These are phyloP conservation scores for Aspergillus biplanus DNA, from an alignment of 495 filamentous ascomycete species.

Conservation along the genomic window DNA sequence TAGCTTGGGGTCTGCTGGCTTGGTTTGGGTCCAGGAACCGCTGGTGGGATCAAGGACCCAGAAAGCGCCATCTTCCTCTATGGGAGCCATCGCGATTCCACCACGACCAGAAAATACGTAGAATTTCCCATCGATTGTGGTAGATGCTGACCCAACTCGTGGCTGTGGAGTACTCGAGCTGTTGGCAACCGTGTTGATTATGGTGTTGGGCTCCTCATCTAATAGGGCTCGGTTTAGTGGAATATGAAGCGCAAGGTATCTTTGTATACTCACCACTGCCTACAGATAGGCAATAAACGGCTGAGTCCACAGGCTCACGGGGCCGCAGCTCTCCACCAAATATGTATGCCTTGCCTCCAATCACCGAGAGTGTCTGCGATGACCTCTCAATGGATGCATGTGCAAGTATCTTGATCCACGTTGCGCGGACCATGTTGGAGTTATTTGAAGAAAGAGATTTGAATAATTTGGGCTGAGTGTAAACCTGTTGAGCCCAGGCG, in stretches of 20 bases:
- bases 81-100: conserved; percentile 54
- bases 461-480: too few species aligned
- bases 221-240: too few species aligned
- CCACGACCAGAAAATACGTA: conserved; percentile 64
- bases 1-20: not conserved
- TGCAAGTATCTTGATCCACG: too few species aligned
- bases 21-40: conserved; percentile 11
- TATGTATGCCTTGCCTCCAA: conserved; percentile 63
- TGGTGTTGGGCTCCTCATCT: too few species aligned
- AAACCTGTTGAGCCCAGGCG: too few species aligned
- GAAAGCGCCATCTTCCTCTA: conserved; percentile 56
- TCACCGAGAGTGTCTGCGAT: conserved; percentile 61
- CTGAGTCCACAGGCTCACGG: conserved; percentile 16
- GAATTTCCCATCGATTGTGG: conserved; percentile 44
- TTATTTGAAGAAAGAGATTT: too few species aligned
- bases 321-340: conserved; percentile 48
- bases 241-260: too few species aligned
- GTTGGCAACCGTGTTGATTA: too few species aligned
- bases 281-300: too few species aligned
- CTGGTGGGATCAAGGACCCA: conserved; percentile 48
- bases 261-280: too few species aligned
- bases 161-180: conserved; percentile 17
- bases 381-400: conserved; percentile 41
- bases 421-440: too few species aligned
- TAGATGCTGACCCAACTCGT: conserved; percentile 54